Base-by-base conservation (phyloP, 2,329 filamentous ascomycete genomes). In the Fusarium brevicatenulatum region DNA sequence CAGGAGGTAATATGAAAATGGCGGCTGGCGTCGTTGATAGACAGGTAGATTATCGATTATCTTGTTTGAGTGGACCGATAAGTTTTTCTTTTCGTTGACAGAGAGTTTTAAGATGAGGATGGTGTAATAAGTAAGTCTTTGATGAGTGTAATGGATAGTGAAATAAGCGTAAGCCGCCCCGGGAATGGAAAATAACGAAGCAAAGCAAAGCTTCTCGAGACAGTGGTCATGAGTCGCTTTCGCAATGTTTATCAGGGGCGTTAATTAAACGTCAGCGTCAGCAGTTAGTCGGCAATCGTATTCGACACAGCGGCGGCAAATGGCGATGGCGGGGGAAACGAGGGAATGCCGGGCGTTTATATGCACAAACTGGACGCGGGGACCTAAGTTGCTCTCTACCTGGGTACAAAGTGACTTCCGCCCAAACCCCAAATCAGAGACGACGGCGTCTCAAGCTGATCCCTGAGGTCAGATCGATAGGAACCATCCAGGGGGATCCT, bases 261-360 rank as follows among this genome's bases (percentile, higher is more conserved):
- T 55, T 30, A n/a, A 28, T 40, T 23, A 32, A 47, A 30, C 55
- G 55, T 66, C 62, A 44, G 64, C 32, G 34, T 62, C 52, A 58
- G 52, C 23, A 56, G 40, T 49, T 65, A 76, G 66, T 64, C 70
- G 75, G 74, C 70, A 77, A 61, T 77, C 53, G 57, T 66, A 70
- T 68, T 75, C 42, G 63, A 68, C 65, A 76, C 66, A 63, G 62
- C 54, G 58, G 68, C 68, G 71, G 76, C 54, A 75, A 70, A 70
- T 70, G 64, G 74, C 63, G 72, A 68, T 68, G 63, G 76, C 66
- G 72, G 72, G 64, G 59, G 61, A 66, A 70, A 65, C 60, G 62
- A 81, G 83, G 83, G 83, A 85, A 82, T 80, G 78, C 75, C 79
- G 78, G 77, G 76, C 83, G 84, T 86, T 86, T 86, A 86, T 86